Conservation (phyloP, 305 asterid species). For the Withania somnifera region DNA sequence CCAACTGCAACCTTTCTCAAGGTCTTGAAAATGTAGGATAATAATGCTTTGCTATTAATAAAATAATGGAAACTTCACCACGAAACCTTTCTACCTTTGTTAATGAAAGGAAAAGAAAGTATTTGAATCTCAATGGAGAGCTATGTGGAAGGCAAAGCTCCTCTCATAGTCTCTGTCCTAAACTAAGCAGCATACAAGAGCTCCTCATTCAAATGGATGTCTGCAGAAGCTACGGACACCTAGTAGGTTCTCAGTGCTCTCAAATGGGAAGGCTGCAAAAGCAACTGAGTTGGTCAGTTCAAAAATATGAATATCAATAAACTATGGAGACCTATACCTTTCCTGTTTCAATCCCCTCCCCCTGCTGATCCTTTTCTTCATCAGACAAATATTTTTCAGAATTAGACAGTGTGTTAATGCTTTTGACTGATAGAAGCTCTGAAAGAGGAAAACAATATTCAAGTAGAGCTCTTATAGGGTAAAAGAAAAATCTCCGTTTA, state of each 20-base stretch:
- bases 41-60: not conserved
- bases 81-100: not conserved
- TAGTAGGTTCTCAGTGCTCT: not conserved
- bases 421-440: not conserved
- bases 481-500: not conserved
- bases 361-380: not conserved
- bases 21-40: not conserved
- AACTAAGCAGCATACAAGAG: not conserved
- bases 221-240: not conserved
- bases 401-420: not conserved
- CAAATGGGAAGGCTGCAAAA: not conserved
- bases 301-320: not conserved
- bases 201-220: not conserved
- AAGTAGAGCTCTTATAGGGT: not conserved
- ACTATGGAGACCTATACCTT: not conserved
- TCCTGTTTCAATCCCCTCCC: not conserved
- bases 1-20: not conserved
- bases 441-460: not conserved
- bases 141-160: not conserved
- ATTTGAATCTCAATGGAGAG: not conserved
- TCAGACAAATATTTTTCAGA: not conserved
- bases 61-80: not conserved
- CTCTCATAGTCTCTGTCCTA: not conserved
- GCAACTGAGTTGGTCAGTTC: not conserved
- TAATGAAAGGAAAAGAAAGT: not conserved